A percentile compares a stretch with the other conserved stretches of the same genome.
phyloP scores from a whole-genome alignment of 768 basidiomycete genomes.

The Glaciozyma antarctica region DNA sequence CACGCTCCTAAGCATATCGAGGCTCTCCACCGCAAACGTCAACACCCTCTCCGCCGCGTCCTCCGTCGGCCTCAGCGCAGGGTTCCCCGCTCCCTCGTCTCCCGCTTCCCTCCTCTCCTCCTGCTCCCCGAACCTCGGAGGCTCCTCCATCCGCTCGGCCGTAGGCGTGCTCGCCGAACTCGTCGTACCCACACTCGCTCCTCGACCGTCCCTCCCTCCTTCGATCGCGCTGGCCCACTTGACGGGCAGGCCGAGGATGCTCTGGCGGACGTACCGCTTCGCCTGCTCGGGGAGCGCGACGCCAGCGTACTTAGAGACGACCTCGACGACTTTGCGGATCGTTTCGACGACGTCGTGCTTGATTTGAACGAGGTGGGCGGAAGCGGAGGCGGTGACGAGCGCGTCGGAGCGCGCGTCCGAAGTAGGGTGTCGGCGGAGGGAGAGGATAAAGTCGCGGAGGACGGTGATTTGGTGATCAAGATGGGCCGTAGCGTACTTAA shows the following conservation, averaged over 20 bases:
- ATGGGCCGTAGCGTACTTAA: conserved; percentile 71
- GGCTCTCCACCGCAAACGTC: conserved; percentile 75
- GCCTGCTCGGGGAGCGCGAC: conserved; percentile 79
- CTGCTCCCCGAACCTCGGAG: neutral
- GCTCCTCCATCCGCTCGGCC: conserved; percentile 18
- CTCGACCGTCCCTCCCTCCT: conserved; percentile 22
- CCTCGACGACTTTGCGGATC: conserved; percentile 77
- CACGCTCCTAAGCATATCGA: conserved; percentile 85
- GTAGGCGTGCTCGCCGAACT: conserved; percentile 5
- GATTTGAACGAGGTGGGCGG: conserved; percentile 55
- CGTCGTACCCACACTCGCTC: conserved; percentile 1
- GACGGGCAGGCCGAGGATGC: conserved; percentile 69
- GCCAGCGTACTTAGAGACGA: conserved; percentile 75
- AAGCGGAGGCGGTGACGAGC: conserved; percentile 47
- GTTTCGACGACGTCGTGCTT: conserved; percentile 79
- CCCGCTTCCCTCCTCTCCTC: conserved; percentile 36
- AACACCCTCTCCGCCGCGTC: conserved; percentile 71
- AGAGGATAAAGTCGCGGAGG: conserved; percentile 70
- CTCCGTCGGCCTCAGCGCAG: conserved; percentile 48
- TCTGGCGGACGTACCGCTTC: conserved; percentile 58
- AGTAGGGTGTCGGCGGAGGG: conserved; percentile 37
- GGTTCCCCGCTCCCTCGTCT: conserved; percentile 21
- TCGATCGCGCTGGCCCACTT: conserved; percentile 56
- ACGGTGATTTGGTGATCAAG: conserved; percentile 80
- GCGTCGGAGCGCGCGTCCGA: conserved; percentile 36